Conservation (phyloP, 768 basidiomycete genomes). For the Lactifluus subvellereus region DNA sequence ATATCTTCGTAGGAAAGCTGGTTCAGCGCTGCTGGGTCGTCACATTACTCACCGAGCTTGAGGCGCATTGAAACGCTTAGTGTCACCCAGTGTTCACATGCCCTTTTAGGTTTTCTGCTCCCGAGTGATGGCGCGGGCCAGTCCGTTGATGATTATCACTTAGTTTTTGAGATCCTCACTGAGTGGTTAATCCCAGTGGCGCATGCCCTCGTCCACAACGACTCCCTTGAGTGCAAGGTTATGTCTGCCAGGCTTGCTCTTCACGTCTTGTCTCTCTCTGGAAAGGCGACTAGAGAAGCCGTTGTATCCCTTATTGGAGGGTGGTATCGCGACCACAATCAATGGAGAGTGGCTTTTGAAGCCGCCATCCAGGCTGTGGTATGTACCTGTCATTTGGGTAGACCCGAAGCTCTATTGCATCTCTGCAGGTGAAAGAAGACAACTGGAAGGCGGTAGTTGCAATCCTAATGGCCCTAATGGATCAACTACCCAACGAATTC, state of each 20-base stretch:
- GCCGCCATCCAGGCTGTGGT: constrained; percentile 13
- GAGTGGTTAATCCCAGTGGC: constrained; percentile 47
- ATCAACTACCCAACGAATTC: constrained; percentile 43
- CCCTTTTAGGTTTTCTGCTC: constrained; percentile 32
- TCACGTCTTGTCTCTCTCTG: constrained; percentile 32
- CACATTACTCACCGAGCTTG: constrained; percentile 40
- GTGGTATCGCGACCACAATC: constrained; percentile 31
- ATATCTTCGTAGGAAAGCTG: constrained; percentile 9
- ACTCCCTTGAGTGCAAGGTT: constrained; percentile 34
- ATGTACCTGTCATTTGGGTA: not conserved
- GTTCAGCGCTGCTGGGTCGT: constrained; percentile 19
- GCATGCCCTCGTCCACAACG: constrained; percentile 33
- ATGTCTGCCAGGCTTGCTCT: constrained; percentile 41
- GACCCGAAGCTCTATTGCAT: not conserved
- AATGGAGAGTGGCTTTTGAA: constrained; percentile 22
- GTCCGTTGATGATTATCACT: constrained; percentile 28
- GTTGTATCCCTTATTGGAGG: constrained; percentile 24
- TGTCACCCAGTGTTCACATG: constrained; percentile 37
- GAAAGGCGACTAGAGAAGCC: constrained; percentile 18
- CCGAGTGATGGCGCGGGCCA: constrained; percentile 22
- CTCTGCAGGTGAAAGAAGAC: constrained; percentile 34
- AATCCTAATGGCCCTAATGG: constrained; percentile 40
- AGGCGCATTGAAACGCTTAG: constrained; percentile 44
- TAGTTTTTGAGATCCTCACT: constrained; percentile 37
- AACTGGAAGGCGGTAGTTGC: constrained; percentile 41